Base-by-base conservation (phyloP, 2,329 filamentous ascomycete species). In the Aspergillus quadricinctus region DNA sequence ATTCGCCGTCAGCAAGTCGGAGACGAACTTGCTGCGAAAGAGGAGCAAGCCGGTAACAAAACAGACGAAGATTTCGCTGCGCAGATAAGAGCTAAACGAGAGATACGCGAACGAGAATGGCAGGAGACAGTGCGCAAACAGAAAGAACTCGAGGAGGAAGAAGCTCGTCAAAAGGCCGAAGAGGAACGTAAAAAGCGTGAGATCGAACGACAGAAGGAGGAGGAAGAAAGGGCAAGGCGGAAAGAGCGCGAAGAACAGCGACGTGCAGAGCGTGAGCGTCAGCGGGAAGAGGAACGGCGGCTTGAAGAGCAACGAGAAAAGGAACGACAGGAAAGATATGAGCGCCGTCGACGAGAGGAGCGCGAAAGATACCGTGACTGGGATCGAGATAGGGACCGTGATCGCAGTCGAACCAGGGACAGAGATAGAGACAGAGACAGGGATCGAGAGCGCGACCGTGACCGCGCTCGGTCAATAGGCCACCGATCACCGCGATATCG, bases 1-100 rank as follows among this genome's bases (percentile, higher is more conserved):
- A 82, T 85, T 53, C 78, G 85, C 48, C 73, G 76, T 9, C 75
- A 78, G 52, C 83, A 87, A 57, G 76, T 86, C 52, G 85, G 85
- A n/a, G 79, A 80, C 9, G 82, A 83, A 52, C 72, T 72, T 6
- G 82, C 83, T 5, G 71, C 73, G 0, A 78, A 80, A 50, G 85
- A 88, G 68, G 74, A 82, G 57, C 63, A 72, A 53, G 75, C 75
- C 43, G 85, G 85, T 2, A 79, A 75, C 60, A 87, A 83, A 64
- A 82, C 78, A 1, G 85, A 87, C 58, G 82, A 84, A 48, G 81
- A 83, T 35, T 87, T 86, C 67, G 79, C 77, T 10, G 73, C 72
- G 11, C 78, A 84, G 58, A 79, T 83, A 17, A 80, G 81, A 29
- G 71, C 71, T 41, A 80, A 81, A 48, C 76, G 80, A 29, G 70